Evolutionary conservation across 306 rosid genomes (phyloP), one percentile per base, ranked within the genome.

Genomic region (Begonia peltatifolia): DNA sequence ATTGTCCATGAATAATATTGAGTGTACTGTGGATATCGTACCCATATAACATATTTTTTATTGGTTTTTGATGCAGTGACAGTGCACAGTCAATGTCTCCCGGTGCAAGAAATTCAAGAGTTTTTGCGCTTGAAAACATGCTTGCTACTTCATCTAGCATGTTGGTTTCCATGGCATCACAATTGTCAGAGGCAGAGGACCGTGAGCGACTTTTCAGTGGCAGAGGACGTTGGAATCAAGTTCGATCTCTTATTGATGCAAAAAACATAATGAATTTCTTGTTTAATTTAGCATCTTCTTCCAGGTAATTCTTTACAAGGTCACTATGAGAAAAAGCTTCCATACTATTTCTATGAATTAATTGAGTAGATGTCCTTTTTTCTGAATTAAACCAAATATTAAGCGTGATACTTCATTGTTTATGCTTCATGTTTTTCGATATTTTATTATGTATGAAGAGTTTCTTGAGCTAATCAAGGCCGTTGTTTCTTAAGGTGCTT

Each of bases 161-260:
- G 61, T 46, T 86, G 46, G 88, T 86, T 38, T 76, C 94, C 6
- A 92, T 86, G 99, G 94, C 96, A 52, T 92, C 96, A 44, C 99
- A 92, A 46, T 69, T 92, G 57, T 92, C 99, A 9, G 99, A 83
- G 68, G 99, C 96, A 49, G 99, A 79, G 72, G 99, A 92, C 74
- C 81, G 92, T 3, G 99, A 81, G 50, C 77, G 99, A 7, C 70
- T 74, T 68, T 87, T 92, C 50, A 73, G 83, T 23, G 94, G 99
- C 66, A 76, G 84, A 64, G 99, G 93, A 23, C 96, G 99, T 49
- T 92, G 99, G 99, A 81, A 79, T 61, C 95, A 92, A 64, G 83
- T 86, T 41, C 88, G 99, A 13, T 73, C 92, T 42, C 94, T 92
- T 53, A 72, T 81, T 52, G 99, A 92, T 55, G 96, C 99, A 60